Base-by-base conservation (phyloP, 208 protist genomes). In the Crithidia sp. region DNA sequence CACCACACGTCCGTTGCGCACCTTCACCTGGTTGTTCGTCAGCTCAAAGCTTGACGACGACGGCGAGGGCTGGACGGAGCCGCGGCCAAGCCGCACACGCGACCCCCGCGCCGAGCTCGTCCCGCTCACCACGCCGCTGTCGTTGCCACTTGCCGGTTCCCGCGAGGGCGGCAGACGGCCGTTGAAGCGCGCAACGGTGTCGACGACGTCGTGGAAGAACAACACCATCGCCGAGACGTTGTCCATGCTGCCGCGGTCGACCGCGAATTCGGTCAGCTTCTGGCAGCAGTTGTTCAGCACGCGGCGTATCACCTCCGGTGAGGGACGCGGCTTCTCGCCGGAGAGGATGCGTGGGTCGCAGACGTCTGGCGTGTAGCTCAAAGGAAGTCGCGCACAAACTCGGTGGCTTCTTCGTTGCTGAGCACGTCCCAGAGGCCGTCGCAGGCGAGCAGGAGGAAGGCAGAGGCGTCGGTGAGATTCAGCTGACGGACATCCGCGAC, bases 401-500 rank as follows among this genome's bases (percentile, higher is more conserved):
- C 81, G 17, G 90, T 91, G 16, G 88, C 90, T 64, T 94, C 88
- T 67, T 94, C 88, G 71, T 97, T 95, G 44, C 79, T 83, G 36
- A 97, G 74, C 7, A 95, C 93, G 61, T 97, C 93, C 91, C 93
- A 97, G 53, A 97, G 65, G 13, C 93, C 93, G 66, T 97, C 93
- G 72, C 93, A 97, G 12, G 89, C 93, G 44, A 97, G 68, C 6
- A 97, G 47, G 4, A 95, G 59, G 56, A 95, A 95, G 19, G 91
- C 82, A 41, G 81, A 89, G 43, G 79, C 83, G 75, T 94, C 87
- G 7, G 83, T 94, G 14, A 95, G 67, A 52, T 86, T 81, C n/a
- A 95, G 76, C 63, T 93, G 87, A 13, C 77, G 74, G 13, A 95
- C 84, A 71, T 95, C 90, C 2, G 90, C 85, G 2, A 95, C 74